Base-by-base conservation (phyloP, 78 protist species). In the Chrysochromulina tobinii region DNA sequence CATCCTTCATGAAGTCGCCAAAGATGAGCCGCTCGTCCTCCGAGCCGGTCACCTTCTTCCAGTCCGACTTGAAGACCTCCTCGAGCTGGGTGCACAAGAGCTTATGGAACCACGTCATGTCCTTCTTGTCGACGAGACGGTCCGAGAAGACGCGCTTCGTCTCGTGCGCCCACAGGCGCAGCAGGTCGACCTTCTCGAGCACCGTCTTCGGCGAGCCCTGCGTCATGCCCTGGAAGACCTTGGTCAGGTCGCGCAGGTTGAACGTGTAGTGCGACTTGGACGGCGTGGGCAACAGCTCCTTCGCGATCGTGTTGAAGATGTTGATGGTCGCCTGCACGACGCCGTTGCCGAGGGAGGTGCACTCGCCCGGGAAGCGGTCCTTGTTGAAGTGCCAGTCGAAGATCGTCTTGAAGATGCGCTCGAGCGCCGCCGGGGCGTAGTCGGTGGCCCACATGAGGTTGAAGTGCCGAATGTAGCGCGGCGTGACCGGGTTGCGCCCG, bases 401-500 rank as follows among this genome's bases (percentile, higher is more conserved):
- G 73, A 94, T 89, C 23, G 88, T 25, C 14, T 25, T 15, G 89
- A 92, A 94, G 86, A 94, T 94, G 57, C 20, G 77, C 67, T 25
- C n/a, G 64, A 91, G 81, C 2, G 90, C 66, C 64, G 27, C 58
- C 54, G 68, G 55, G 11, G 12, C 21, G 58, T 77, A 50, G 61
- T 61, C 87, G 27, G 88, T 58, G 91, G 89, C 54, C 59, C 25
- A 54, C 3, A 92, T 1, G 48, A 64, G 77, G 91, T 81, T 89
- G 83, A 84, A 94, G 91, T 92, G 94, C 15, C 96, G 83, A 53
- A 94, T 61, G 83, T 93, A 95, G 61, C 98, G 95, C 53, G 96
- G 94, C 67, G 96, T 96, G 14, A 96, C 91, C 18, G 85, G 61
- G 73, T 95, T 94, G 81, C 97, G 96, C 9, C 97, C 98, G n/a